Base-by-base conservation (phyloP, 2,329 filamentous ascomycete species). In the Colletotrichum caudatum region DNA sequence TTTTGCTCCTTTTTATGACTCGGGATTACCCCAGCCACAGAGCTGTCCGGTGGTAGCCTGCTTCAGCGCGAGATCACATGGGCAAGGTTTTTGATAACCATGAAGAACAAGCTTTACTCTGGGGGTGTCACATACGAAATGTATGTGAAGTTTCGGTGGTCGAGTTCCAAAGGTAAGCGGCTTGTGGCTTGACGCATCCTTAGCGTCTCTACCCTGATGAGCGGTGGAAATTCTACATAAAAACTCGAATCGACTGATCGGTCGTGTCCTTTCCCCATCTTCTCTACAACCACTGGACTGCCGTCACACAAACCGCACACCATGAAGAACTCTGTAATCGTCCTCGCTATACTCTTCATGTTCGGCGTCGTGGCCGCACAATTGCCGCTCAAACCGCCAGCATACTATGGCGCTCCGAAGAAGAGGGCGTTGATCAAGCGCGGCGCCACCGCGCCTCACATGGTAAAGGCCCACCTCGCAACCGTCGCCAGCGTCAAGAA, bases 371-470 rank as follows among this genome's bases (percentile, higher is more conserved):
- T 18, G 37, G 56, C 37, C n/a, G 56, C 56, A 12, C 56, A 41
- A n/a, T 6, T 41, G n/a, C 56, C 56, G 5, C 14, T 58, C 35
- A 26, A 26, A 11, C 56, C 56, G 35, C 56, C 56, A 6, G n/a
- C 56, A 26, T 58, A 58, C 20, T 58, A 18, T n/a, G 56, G 56
- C n/a, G n/a, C 54, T 6, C 54, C 54, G 2, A 58, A 58, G 5
- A 58, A 58, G 56, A 58, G 16, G 37, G 2, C 6, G 9, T 5
- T 26, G 14, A n/a, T 41, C 56, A 58, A 8, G 3, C 56, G 35
- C 39, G n/a, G 56, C 35, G 56, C 12, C 16, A 14, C 20, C 7
- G 11, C 20, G 20, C 12, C 54, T 39, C 35, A 35, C 6, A 26
- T 26, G 2, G 6, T 5, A 35, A n/a, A 16, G 12, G 2, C 33